A percentile compares a stretch with the other conserved stretches of the same genome.
These are phyloP conservation scores for Xylaria sp. DNA, from an alignment of 2,329 filamentous ascomycete genomes.

Conservation along the genomic window DNA sequence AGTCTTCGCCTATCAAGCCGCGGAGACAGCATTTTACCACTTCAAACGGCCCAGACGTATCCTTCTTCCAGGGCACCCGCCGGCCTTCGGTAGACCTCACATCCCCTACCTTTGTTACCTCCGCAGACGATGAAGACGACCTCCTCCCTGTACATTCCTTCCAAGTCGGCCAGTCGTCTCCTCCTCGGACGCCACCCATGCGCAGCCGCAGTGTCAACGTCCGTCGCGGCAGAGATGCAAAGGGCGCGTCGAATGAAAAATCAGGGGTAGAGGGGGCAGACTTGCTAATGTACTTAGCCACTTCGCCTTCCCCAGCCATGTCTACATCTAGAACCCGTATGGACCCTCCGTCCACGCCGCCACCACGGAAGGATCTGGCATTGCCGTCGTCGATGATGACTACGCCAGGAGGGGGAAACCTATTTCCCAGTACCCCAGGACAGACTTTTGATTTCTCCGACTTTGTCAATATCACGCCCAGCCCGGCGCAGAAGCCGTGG, in stretches of 20 bases:
- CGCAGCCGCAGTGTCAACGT: conserved; percentile 59
- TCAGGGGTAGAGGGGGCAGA: conserved; percentile 83
- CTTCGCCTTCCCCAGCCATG: conserved; percentile 87
- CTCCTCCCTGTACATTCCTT: conserved; percentile 82
- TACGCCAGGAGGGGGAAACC: conserved; percentile 78
- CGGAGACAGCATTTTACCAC: conserved; percentile 79
- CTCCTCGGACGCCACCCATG: conserved; percentile 83
- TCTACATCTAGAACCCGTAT: conserved; percentile 64
- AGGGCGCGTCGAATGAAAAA: conserved; percentile 56
- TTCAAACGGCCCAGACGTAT: conserved; percentile 75
- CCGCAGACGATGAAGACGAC: conserved; percentile 84
- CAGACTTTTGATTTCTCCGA: conserved; percentile 93
- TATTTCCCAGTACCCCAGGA: conserved; percentile 80
- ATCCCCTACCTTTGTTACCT: conserved; percentile 69
- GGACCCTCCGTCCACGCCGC: conserved; percentile 80
- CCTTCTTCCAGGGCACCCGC: conserved; percentile 79
- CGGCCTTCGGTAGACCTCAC: conserved; percentile 72
- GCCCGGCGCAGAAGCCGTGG: conserved; percentile 90
- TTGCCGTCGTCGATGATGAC: conserved; percentile 88
- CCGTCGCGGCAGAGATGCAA: conserved; percentile 61
- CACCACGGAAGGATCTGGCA: conserved; percentile 74
- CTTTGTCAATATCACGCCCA: conserved; percentile 97
- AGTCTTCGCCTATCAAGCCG: conserved; percentile 87
- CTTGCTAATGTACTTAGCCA: conserved; percentile 83
- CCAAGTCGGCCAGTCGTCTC: conserved; percentile 76